phyloP scores from a whole-genome alignment of 805 yeast species.

The Candida cerambycidarum region DNA sequence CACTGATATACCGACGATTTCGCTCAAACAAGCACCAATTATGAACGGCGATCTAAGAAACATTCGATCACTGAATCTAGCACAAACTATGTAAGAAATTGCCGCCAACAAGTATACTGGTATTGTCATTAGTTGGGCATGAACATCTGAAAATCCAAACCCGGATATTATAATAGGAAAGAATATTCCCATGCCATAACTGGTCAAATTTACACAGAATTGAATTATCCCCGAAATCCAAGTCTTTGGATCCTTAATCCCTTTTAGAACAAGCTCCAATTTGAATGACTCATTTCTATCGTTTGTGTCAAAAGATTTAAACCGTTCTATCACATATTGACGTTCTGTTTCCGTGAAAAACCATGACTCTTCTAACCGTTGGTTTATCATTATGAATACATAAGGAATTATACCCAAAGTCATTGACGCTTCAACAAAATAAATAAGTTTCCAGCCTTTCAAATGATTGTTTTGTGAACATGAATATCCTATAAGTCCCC shows the following conservation, averaged over 20 bases:
- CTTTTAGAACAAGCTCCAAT: slow-evolving; percentile 13
- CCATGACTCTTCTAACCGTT: slow-evolving; percentile 24
- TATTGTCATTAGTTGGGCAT: slow-evolving; percentile 41
- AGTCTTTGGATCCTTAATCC: slow-evolving; percentile 22
- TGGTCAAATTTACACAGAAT: slow-evolving; percentile 42
- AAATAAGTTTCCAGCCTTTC: slow-evolving; percentile 55
- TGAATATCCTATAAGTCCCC: slow-evolving; percentile 69
- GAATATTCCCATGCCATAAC: slow-evolving; percentile 40
- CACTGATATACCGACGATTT: slow-evolving; percentile 29
- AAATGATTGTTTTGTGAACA: slow-evolving; percentile 44
- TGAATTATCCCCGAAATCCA: slow-evolving; percentile 37
- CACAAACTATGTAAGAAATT: slow-evolving; percentile 20
- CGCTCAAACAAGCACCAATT: slow-evolving; percentile 20
- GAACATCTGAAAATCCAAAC: slow-evolving; percentile 25
- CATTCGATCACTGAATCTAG: slow-evolving; percentile 27
- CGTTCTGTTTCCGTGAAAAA: slow-evolving; percentile 36
- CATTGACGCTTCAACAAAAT: slow-evolving; percentile 46
- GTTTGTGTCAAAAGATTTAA: slow-evolving; percentile 31
- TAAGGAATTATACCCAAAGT: slow-evolving; percentile 18
- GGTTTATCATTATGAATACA: slow-evolving; percentile 44
- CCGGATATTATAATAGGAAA: slow-evolving; percentile 38
- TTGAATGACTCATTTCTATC: slow-evolving; percentile 29
- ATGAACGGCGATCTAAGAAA: slow-evolving; percentile 32
- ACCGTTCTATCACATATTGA: slow-evolving; percentile 34
- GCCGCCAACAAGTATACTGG: slow-evolving; percentile 40